Conservation (phyloP, 805 yeast genomes). For the Saccharomycopsis lassenensis region DNA sequence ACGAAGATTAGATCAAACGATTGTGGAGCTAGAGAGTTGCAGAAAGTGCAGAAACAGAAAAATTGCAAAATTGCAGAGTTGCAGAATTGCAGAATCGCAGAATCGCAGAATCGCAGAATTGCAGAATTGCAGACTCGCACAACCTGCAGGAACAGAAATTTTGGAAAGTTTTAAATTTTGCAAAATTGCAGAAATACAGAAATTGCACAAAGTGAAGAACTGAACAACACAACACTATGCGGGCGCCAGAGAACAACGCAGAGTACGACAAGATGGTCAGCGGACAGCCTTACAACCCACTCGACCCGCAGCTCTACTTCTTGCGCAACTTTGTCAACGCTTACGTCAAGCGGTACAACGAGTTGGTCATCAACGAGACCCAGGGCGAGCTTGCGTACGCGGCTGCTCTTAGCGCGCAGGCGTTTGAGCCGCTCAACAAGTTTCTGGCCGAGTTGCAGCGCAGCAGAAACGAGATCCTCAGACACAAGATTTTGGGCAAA, state of each 20-base stretch:
- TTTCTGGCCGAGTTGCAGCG: conserved; percentile 26
- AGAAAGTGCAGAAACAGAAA: no score
- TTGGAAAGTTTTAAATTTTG: no score
- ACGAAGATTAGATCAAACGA: no score
- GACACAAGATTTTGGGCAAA: conserved; percentile 35
- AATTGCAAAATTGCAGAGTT: no score
- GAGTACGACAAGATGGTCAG: conserved; percentile 49
- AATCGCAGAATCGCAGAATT: no score
- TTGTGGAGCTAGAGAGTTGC: no score
- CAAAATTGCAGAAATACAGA: no score
- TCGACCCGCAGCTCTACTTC: conserved; percentile 19
- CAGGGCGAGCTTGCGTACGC: conserved; percentile 6
- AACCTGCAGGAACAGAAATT: no score
- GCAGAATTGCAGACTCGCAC: no score
- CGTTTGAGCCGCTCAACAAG: conserved; percentile 21
- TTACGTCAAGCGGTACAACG: conserved; percentile 1
- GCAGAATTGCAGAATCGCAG: no score
- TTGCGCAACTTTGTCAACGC: conserved; percentile 3
- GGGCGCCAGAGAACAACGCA: conserved; percentile 20
- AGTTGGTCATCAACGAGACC: not conserved
- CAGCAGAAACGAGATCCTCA: conserved; percentile 30
- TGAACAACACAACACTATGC: no score
- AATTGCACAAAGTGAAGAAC: no score
- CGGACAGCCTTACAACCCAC: conserved; percentile 34
- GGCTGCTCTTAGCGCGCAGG: conserved; percentile 3